Percentiles rank a stretch among this genome's conserved stretches.
Evolutionary conservation across 2,329 filamentous ascomycete genomes (phyloP).

Genomic region (Colletotrichum brevisporum): DNA sequence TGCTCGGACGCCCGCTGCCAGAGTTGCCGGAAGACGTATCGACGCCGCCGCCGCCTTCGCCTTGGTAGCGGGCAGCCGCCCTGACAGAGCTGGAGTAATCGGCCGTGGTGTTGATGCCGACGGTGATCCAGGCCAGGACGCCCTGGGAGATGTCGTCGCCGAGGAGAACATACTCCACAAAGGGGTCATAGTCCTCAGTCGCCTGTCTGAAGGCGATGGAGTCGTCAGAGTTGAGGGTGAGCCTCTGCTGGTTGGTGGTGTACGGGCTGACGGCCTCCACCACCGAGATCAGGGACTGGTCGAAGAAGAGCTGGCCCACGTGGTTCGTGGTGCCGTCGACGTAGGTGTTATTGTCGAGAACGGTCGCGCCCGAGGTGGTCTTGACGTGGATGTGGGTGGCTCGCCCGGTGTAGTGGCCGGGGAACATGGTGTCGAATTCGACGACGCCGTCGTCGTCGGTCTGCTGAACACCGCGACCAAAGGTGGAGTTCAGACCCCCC

Average conservation of each 20-base stretch:
- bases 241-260: constrained; percentile 57
- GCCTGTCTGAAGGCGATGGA: constrained; percentile 55
- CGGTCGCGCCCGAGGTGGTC: constrained; percentile 54
- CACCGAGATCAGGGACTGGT: constrained; percentile 33
- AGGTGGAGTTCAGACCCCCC: constrained; percentile 37
- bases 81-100: constrained; percentile 30
- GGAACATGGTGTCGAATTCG: constrained; percentile 60
- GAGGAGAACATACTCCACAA: constrained; percentile 71
- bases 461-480: constrained; percentile 41
- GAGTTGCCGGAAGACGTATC: constrained; percentile 22
- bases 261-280: constrained; percentile 67
- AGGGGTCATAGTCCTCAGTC: constrained; percentile 62
- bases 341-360: constrained; percentile 52
- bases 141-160: constrained; percentile 67
- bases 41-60: constrained; percentile 34
- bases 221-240: constrained; percentile 69
- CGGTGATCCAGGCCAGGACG: constrained; percentile 68
- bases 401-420: constrained; percentile 60
- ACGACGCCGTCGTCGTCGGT: constrained; percentile 43
- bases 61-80: constrained; percentile 34
- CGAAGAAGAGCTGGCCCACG: constrained; percentile 40
- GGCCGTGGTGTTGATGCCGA: constrained; percentile 61
- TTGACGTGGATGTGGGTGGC: constrained; percentile 63
- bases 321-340: constrained; percentile 51
- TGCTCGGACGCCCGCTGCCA: constrained; percentile 3